Percentiles rank a stretch among this genome's conserved stretches.
Evolutionary conservation across 768 basidiomycete genomes (phyloP).

Genomic region (Boletus huronensis): DNA sequence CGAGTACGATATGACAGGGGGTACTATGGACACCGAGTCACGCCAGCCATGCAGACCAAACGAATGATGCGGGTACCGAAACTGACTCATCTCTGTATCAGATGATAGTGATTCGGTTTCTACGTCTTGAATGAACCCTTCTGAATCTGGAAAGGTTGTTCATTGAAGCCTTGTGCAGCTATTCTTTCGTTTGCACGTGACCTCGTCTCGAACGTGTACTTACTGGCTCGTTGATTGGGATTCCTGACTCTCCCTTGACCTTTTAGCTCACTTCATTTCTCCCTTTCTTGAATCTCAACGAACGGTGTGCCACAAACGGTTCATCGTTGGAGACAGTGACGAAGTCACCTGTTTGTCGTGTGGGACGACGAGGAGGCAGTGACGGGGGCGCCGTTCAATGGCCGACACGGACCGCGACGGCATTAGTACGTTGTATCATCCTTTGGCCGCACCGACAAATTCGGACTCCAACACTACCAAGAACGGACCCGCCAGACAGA

Average conservation of each 20-base stretch:
- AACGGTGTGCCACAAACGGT: not conserved
- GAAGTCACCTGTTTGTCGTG: not conserved
- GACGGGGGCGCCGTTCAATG: conserved; percentile 12
- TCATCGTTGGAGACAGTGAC: not conserved
- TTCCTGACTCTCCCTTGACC: not conserved
- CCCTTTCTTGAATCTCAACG: not conserved
- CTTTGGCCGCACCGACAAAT: not conserved
- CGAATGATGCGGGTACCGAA: too few species aligned
- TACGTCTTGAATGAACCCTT: not conserved
- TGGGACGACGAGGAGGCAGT: not conserved
- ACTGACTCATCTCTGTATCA: too few species aligned
- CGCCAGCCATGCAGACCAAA: too few species aligned
- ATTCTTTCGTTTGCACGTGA: conserved; percentile 8
- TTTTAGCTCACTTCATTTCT: not conserved
- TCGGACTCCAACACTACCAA: not conserved
- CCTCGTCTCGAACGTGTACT: too few species aligned
- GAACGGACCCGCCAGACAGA: conserved; percentile 7
- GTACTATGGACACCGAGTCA: too few species aligned
- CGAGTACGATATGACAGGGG: too few species aligned
- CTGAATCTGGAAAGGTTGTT: too few species aligned
- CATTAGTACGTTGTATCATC: conserved; percentile 3
- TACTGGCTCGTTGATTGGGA: not conserved
- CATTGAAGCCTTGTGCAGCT: too few species aligned
- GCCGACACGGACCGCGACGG: conserved; percentile 14
- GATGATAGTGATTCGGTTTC: not conserved